A percentile compares a stretch with the other conserved stretches of the same genome.
phyloP scores from a whole-genome alignment of 1,284 basidiomycete genomes.

The Tilletia walkeri region DNA sequence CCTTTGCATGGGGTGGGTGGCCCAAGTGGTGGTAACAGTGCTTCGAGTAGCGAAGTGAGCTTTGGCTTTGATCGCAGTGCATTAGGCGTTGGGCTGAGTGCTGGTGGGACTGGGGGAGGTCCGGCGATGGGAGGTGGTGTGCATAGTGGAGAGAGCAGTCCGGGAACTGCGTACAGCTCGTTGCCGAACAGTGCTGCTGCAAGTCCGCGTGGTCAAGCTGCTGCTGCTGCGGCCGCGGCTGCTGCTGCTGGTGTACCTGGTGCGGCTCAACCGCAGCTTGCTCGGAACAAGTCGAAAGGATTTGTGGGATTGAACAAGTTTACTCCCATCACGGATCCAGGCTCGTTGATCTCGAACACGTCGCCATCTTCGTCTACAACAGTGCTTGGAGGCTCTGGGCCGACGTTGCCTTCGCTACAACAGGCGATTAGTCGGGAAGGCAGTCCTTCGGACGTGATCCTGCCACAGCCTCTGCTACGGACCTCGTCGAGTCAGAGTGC shows the following conservation, averaged over 20 bases:
- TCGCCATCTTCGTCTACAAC: neutral
- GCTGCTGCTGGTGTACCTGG: neutral
- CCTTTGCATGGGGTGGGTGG: neutral
- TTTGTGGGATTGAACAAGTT: conserved; percentile 5
- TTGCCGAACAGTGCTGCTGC: neutral
- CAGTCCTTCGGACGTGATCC: conserved; percentile 1
- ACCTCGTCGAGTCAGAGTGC: neutral
- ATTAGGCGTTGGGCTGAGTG: neutral
- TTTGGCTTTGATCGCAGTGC: conserved; percentile 1
- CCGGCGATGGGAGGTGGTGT: neutral
- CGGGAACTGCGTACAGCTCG: neutral
- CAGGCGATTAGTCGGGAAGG: conserved; percentile 6
- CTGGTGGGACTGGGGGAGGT: neutral
- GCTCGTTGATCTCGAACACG: neutral
- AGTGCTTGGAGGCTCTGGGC: neutral
- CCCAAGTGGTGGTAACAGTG: neutral
- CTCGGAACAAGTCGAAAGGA: neutral
- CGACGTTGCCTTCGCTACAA: conserved; percentile 4
- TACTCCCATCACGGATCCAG: conserved; percentile 2
- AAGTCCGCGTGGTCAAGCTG: neutral
- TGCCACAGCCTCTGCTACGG: neutral
- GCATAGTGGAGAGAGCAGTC: neutral
- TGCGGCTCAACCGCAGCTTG: neutral
- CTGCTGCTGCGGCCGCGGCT: neutral
- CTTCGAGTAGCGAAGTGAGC: conserved; percentile 11